A percentile compares a stretch with the other conserved stretches of the same genome.
These are phyloP conservation scores for Cajanus cajan DNA, from an alignment of 306 rosid species.

Conservation along the genomic window DNA sequence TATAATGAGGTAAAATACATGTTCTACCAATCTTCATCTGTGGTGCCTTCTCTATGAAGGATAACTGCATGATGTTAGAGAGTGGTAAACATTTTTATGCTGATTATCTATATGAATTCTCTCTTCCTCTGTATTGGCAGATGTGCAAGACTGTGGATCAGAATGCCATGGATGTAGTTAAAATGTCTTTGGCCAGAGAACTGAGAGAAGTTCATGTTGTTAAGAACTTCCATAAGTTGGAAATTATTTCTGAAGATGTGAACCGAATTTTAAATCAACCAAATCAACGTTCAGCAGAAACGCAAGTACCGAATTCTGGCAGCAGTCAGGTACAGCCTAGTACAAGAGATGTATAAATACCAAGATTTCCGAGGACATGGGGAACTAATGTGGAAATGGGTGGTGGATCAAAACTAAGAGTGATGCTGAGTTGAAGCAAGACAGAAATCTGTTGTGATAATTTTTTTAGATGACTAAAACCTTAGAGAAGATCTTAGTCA, in stretches of 20 bases:
- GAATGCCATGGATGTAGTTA: slow-evolving; percentile 33
- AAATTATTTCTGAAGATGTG: slow-evolving; percentile 47
- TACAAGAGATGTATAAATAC: slow-evolving; percentile 25
- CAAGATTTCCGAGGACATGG: neutral
- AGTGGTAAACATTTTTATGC: neutral
- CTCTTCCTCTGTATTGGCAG: slow-evolving; percentile 44
- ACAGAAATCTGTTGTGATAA: slow-evolving; percentile 22
- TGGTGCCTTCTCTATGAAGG: neutral
- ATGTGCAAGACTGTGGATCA: slow-evolving; percentile 69
- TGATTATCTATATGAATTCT: slow-evolving; percentile 5
- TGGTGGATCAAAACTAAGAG: neutral
- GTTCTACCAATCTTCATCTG: neutral
- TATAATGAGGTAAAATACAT: slow-evolving; percentile 66
- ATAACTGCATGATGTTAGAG: neutral
- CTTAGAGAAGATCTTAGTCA: neutral
- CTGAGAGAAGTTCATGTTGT: neutral
- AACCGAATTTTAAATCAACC: slow-evolving; percentile 47
- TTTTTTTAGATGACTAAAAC: neutral
- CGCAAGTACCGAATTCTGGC: slow-evolving; percentile 17
- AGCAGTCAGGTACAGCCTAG: slow-evolving; percentile 3
- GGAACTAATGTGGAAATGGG: slow-evolving; percentile 30
- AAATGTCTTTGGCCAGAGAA: slow-evolving; percentile 38
- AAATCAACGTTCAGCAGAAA: slow-evolving; percentile 10
- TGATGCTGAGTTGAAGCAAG: slow-evolving; percentile 14
- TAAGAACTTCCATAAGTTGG: slow-evolving; percentile 39